Evolutionary conservation across 73 alveolate genomes (phyloP), one percentile per base, ranked within the genome.

Genomic region (Uronychia binucleata): DNA sequence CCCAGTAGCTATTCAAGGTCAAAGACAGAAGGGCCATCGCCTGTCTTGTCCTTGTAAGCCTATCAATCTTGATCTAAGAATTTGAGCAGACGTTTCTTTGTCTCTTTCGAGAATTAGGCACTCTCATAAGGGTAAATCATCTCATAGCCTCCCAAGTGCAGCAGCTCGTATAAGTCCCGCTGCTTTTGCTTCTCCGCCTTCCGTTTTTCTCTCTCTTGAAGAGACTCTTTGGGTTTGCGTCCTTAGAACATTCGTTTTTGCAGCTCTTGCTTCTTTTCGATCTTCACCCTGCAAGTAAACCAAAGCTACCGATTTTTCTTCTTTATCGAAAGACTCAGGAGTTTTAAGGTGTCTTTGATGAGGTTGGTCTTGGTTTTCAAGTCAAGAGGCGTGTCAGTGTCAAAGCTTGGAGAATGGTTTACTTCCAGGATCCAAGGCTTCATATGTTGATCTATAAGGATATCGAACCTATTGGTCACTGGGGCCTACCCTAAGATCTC

Each of bases 371-470:
- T 90, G 1, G 84, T 78, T 46, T 80, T 27, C 46, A 34, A 58
- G 34, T 90, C 95, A 11, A 90, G 57, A 26, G 84, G 86, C 0
- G 95, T 57, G 46, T 90, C 95, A 78, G 92, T 85, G n/a, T 57
- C 78, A 46, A 90, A 90, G 29, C 90, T 79, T 11, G 95, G 95
- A 0, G 92, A 79, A 57, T 88, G 57, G 76, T 88, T 88, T 0
- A 88, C 94, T 59, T 88, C 94, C 57, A 88, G 57, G 0, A 88
- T n/a, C 87, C 88, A 83, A 0, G 94, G 94, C 29, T 77, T 88
- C 33, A 77, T 75, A 26, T 57, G 76, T 26, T 46, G 33, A 58
- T 88, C 94, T 26, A 88, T 46, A 30, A 88, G 29, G n/a, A 88
- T 82, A 33, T 88, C 94, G 77, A 88, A 88, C 35, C 99, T 46